Percentiles rank a stretch among this genome's conserved stretches.
Conservation (phyloP, 1,284 basidiomycete species). For the Marasmius oreades region DNA sequence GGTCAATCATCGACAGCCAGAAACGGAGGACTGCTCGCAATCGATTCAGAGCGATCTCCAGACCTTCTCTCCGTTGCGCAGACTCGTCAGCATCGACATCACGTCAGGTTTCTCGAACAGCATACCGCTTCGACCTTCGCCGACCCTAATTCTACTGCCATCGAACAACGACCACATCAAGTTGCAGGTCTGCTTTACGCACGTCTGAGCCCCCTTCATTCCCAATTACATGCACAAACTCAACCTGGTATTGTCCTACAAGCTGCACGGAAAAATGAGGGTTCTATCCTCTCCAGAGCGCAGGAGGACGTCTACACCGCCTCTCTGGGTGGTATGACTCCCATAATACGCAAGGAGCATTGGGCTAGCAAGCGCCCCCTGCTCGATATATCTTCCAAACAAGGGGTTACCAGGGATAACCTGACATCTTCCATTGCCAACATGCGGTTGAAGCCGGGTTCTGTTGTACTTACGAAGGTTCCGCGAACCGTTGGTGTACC, state of each 20-base stretch:
- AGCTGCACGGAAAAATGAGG: constrained; percentile 5
- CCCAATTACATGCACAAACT: constrained; percentile 44
- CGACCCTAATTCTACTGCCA: constrained; percentile 31
- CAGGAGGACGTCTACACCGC: constrained; percentile 22
- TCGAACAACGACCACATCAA: constrained; percentile 64
- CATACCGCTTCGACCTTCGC: constrained; percentile 30
- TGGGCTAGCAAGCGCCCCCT: constrained; percentile 21
- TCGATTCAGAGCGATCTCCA: constrained; percentile 17
- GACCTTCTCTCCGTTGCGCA: constrained; percentile 26
- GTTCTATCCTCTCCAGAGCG: neutral
- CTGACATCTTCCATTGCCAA: constrained; percentile 13
- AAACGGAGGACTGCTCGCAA: constrained; percentile 9
- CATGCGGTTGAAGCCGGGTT: constrained; percentile 21
- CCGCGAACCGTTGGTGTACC: constrained; percentile 36
- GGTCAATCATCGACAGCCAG: neutral
- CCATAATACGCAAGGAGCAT: constrained; percentile 17
- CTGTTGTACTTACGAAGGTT: constrained; percentile 21
- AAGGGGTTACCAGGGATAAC: constrained; percentile 22
- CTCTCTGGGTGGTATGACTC: constrained; percentile 36
- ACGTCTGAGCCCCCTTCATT: constrained; percentile 48
- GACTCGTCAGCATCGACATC: constrained; percentile 22
- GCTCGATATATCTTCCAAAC: constrained; percentile 18
- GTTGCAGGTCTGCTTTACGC: constrained; percentile 61
- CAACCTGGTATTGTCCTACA: constrained; percentile 58
- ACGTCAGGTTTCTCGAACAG: constrained; percentile 33